These are phyloP conservation scores for Pseudocercospora fuligena DNA, from an alignment of 2,329 filamentous ascomycete species.

Conservation along the genomic window DNA sequence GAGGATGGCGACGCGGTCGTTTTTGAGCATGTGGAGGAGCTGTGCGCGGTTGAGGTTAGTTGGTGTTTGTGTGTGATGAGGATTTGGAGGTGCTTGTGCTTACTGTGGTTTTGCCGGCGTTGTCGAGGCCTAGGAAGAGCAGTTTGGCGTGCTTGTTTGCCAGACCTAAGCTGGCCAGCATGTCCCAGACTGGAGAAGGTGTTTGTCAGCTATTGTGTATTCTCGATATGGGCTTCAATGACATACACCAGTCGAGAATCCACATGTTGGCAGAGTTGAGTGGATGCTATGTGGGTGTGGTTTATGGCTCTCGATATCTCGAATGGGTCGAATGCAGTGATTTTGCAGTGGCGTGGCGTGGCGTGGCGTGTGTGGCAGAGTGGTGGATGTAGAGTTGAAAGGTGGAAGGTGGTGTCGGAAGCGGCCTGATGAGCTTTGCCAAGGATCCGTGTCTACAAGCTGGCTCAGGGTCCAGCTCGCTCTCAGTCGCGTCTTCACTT, in stretches of 20 bases:
- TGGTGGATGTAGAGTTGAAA: not conserved
- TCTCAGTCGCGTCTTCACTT: not conserved
- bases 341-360: not conserved
- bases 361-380: not conserved
- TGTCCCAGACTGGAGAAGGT: conserved; percentile 73
- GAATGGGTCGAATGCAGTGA: not conserved
- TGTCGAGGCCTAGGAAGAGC: conserved; percentile 89
- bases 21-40: conserved; percentile 95
- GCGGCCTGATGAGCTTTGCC: conserved; percentile 1
- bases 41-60: conserved; percentile 25
- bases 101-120: conserved; percentile 87
- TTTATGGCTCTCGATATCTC: not conserved
- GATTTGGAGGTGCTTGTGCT: conserved; percentile 18
- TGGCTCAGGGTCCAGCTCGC: not conserved
- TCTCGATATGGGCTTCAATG: conserved; percentile 5
- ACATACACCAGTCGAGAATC: conserved; percentile 93
- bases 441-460: not conserved
- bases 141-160: conserved; percentile 97
- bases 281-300: not conserved
- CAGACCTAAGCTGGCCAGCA: conserved; percentile 83
- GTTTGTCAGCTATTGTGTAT: conserved; percentile 21
- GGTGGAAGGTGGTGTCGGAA: conserved; percentile 3
- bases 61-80: not conserved
- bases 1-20: conserved; percentile 88
- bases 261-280: conserved; percentile 65